Base-by-base conservation (phyloP, 805 yeast genomes). In the Wickerhamomyces ciferrii region DNA sequence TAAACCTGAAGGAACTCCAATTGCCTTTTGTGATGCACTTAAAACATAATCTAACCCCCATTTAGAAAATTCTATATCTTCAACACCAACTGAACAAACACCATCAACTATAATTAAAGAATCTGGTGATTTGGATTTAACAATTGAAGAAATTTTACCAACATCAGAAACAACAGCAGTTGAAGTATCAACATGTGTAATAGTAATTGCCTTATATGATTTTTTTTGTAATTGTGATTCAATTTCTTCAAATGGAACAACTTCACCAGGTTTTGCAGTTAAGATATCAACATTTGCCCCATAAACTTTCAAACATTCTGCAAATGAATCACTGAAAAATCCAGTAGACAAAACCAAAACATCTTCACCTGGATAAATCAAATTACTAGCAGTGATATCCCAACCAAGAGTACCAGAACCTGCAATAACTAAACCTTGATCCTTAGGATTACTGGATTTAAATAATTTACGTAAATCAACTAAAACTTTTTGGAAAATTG, bases 351-450 rank as follows among this genome's bases (percentile, higher is more conserved):
- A 74, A 25, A 91, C 87, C 54, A 92, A 76, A 7, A 81, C 92
- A 41, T 79, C 75, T 48, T 90, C 96, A 46, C 81, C 83, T 2
- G 76, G 72, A 51, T 67, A 66, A 45, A 88, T 59, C 54, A 90
- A 72, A 68, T 92, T 91, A 31, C 96, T 76, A 23, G 84, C 96
- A 38, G 80, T 83, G 51, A 91, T 71, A 60, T 91, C 98, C 96
- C 97, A 91, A 34, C 98, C 98, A 38, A 91, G 74, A 19, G 97
- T 89, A 48, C 98, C 98, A 2, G 96, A 84, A 39, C 97, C 98
- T 3, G 94, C 76, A 47, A 92, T 62, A 15, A 92, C 87, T 49
- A 87, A 74, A 8, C 91, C 88, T 69, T 88, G 96, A 34, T 94
- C 78, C n/a, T 67, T 62, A 14, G 78, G 65, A 56, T 76, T 80